Base-by-base conservation (phyloP, 345 rosid genomes). In the Murraya paniculata region DNA sequence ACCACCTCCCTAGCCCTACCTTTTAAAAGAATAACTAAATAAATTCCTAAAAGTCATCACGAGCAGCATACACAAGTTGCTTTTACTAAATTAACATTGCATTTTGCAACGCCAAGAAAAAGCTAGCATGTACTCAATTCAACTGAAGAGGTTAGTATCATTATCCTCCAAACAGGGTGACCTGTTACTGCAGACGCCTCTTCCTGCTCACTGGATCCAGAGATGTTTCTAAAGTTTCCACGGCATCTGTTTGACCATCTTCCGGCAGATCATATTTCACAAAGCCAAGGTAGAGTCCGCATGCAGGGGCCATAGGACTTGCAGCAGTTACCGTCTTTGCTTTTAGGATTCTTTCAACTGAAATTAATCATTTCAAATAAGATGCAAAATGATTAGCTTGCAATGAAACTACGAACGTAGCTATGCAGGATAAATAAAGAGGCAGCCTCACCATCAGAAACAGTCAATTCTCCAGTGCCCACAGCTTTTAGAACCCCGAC, bases 301-400 rank as follows among this genome's bases (percentile, higher is more conserved):
- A 77, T 5, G 94, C 97, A 25, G 98, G 98, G 59, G 98, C 97
- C 99, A 95, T 91, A 22, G 94, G 94, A 82, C 89, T 90, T 72
- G 96, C 82, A 62, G 91, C 92, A 64, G 81, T 69, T 80, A 92
- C 93, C 8, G 89, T 79, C 86, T 88, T 93, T 2, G 96, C 98
- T 45, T 89, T 62, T 86, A 93, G 79, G 77, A 95, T 93, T 77
- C 84, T 72, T 88, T 82, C 85, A 77, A 89, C 98, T 95, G 92
- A 69, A 74, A 82, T 57, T 56, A 68, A 62, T 39, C 38, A 72
- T 65, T 45, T 10, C 4, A 1, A 10, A 14, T 70, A 35, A 48
- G 55, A 59, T 6, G 24, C 6, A 2, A 57, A 75, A 30, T 6
- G 18, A n/a, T 65, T 56, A 53, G n/a, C 56, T 66, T 21, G 27